These are phyloP conservation scores for Trichoderma sp. DNA, from an alignment of 2,329 filamentous ascomycete species.

Conservation along the genomic window DNA sequence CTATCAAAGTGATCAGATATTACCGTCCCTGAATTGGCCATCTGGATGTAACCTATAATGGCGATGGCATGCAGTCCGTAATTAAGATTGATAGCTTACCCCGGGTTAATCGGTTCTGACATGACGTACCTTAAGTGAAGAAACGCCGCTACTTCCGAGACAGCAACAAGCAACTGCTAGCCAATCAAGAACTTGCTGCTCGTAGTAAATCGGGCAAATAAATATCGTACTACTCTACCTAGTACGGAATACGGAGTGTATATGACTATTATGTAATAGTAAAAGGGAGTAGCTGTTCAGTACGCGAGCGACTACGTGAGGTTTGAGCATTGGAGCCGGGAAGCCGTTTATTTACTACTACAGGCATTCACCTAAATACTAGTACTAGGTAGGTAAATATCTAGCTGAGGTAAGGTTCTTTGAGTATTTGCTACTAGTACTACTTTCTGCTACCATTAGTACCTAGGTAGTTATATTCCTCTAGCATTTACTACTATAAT, in stretches of 20 bases:
- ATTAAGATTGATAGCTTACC: not conserved
- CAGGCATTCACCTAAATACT: too few relatives aligned
- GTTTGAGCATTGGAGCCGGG: too few relatives aligned
- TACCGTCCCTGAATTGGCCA: not conserved
- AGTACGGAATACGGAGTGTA: not conserved
- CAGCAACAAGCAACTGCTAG: not conserved
- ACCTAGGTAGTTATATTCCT: too few relatives aligned
- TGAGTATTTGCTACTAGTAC: too few relatives aligned
- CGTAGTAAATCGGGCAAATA: not conserved
- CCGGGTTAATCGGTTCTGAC: not conserved
- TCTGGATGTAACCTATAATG: not conserved
- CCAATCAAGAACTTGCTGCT: not conserved
- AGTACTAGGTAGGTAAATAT: too few relatives aligned
- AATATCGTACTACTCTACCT: not conserved
- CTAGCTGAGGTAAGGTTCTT: too few relatives aligned
- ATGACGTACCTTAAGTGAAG: not conserved
- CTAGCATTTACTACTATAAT: too few relatives aligned
- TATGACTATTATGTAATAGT: not conserved
- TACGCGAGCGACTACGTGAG: too few relatives aligned
- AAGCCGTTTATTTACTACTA: too few relatives aligned
- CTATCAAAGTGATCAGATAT: not conserved
- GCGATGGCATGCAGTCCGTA: not conserved
- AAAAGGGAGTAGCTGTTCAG: too few relatives aligned
- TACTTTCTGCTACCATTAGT: too few relatives aligned
- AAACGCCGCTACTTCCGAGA: conserved; percentile 3